phyloP scores from a whole-genome alignment of 2,329 filamentous ascomycete genomes.

The Scedosporium boydii region DNA sequence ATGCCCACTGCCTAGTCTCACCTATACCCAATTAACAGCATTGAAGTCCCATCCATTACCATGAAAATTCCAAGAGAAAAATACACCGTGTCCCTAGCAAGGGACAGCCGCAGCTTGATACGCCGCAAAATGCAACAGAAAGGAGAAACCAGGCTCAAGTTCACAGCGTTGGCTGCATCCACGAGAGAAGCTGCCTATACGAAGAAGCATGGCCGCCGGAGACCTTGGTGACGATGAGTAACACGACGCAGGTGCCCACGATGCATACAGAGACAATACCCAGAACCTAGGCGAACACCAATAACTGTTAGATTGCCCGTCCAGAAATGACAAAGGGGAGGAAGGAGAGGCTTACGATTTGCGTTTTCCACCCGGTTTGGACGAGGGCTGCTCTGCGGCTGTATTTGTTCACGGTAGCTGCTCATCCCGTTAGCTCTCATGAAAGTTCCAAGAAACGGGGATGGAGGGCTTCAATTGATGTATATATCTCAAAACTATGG shows the following conservation, averaged over 20 bases:
- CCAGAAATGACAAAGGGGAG: not conserved
- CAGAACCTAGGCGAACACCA: slow-evolving; percentile 39
- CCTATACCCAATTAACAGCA: no score
- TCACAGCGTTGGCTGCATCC: not conserved
- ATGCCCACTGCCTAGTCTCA: no score
- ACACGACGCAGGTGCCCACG: slow-evolving; percentile 54
- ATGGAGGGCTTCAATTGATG: not conserved
- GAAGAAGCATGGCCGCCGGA: slow-evolving; percentile 3
- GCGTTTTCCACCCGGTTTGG: slow-evolving; percentile 89
- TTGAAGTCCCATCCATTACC: not conserved
- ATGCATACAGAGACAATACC: slow-evolving; percentile 52
- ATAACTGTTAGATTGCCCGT: not conserved
- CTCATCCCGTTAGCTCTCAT: not conserved
- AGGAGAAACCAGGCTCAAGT: no score
- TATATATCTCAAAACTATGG: no score
- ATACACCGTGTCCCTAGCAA: not conserved
- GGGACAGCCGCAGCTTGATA: not conserved
- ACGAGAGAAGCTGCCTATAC: not conserved
- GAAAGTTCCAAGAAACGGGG: not conserved
- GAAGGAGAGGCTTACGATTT: slow-evolving; percentile 47
- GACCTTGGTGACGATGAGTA: slow-evolving; percentile 42
- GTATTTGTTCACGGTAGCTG: slow-evolving; percentile 69
- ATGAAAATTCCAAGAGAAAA: not conserved
- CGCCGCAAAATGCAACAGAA: not conserved
- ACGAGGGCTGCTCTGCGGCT: slow-evolving; percentile 71